These are phyloP conservation scores for Arabidopsis hybrid DNA, from an alignment of 441 rosid genomes.

Conservation along the genomic window DNA sequence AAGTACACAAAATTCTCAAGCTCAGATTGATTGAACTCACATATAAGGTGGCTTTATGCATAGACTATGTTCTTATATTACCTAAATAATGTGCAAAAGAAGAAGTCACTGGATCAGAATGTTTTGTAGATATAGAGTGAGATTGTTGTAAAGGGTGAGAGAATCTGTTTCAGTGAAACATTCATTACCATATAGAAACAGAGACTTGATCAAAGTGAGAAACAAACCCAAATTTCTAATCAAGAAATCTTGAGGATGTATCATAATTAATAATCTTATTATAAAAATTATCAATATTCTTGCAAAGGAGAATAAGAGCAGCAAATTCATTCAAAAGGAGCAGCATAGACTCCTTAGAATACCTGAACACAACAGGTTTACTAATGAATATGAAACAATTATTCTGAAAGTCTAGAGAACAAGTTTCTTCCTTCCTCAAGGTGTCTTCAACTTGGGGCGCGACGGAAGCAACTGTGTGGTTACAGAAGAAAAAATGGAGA, in stretches of 20 bases:
- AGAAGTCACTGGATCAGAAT: conserved; percentile 18
- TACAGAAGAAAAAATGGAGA: background rate
- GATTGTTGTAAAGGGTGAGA: conserved; percentile 37
- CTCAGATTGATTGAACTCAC: conserved; percentile 89
- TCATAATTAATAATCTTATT: conserved; percentile 20
- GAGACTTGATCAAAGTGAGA: background rate
- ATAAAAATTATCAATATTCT: background rate
- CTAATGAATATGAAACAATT: conserved; percentile 38
- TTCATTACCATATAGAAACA: background rate
- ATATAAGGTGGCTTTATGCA: conserved; percentile 75
- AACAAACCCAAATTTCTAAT: background rate
- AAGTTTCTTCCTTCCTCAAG: conserved; percentile 52
- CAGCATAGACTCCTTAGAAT: conserved; percentile 19
- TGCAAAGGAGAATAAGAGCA: conserved; percentile 3
- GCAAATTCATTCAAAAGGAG: conserved; percentile 12
- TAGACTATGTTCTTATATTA: conserved; percentile 60
- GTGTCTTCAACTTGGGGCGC: conserved; percentile 74
- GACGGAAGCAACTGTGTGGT: conserved; percentile 78
- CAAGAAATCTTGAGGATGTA: conserved; percentile 10
- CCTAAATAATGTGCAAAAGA: conserved; percentile 50
- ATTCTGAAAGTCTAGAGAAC: conserved; percentile 27
- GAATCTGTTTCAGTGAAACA: conserved; percentile 16
- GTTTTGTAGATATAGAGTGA: conserved; percentile 34
- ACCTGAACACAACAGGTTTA: conserved; percentile 28
- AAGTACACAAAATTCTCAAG: conserved; percentile 55